These are phyloP conservation scores for Trichoderma gamsii DNA, from an alignment of 495 filamentous ascomycete species.

Conservation along the genomic window DNA sequence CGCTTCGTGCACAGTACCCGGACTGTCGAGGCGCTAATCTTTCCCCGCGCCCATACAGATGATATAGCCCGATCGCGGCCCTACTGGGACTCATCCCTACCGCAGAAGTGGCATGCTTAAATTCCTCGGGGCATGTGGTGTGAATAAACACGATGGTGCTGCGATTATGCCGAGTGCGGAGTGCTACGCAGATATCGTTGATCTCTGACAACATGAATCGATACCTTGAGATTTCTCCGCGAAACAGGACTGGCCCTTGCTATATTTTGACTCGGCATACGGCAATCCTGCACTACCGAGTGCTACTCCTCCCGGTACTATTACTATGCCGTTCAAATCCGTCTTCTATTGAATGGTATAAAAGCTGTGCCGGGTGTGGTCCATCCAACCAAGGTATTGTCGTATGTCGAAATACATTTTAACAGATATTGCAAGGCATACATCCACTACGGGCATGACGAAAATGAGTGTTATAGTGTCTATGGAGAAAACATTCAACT, in stretches of 20 bases:
- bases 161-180: neutral
- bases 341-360: too few relatives aligned
- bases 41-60: neutral
- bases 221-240: neutral
- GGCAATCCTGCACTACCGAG: too few relatives aligned
- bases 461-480: too few relatives aligned
- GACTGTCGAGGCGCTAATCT: neutral
- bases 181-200: neutral
- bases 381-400: too few relatives aligned
- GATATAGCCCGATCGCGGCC: slow-evolving; percentile 4
- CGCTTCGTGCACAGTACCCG: neutral
- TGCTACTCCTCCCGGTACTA: too few relatives aligned
- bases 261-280: too few relatives aligned
- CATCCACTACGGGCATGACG: too few relatives aligned
- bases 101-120: neutral
- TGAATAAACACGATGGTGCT: neutral
- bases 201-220: neutral
- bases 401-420: too few relatives aligned
- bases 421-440: too few relatives aligned
- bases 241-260: neutral
- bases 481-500: too few relatives aligned
- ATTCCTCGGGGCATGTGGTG: neutral
- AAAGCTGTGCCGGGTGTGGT: too few relatives aligned
- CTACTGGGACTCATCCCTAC: neutral
- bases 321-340: too few relatives aligned